Evolutionary conservation across 2,329 filamentous ascomycete genomes (phyloP).

Genomic region (Talaromyces sp.): DNA sequence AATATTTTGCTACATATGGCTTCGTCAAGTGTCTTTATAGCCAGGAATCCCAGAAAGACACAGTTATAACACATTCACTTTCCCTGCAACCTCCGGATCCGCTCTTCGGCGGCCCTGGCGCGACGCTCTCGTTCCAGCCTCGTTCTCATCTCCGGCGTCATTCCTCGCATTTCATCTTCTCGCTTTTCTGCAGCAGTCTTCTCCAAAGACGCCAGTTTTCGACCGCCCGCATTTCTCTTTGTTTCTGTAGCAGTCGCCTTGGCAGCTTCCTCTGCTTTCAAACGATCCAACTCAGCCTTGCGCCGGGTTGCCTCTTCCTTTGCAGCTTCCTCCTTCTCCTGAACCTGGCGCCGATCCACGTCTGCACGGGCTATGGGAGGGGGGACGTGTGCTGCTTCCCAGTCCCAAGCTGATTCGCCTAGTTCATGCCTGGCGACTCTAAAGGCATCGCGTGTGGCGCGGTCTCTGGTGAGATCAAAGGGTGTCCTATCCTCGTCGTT

Average conservation of each 20-base stretch:
- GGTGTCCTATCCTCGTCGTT: slow-evolving; percentile 77
- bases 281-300: slow-evolving; percentile 67
- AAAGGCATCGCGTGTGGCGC: slow-evolving; percentile 83
- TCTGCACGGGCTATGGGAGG: slow-evolving; percentile 65
- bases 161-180: slow-evolving; percentile 76
- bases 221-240: slow-evolving; percentile 50
- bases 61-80: slow-evolving; percentile 13
- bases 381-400: slow-evolving; percentile 72
- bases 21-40: neutral
- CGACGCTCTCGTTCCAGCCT: slow-evolving; percentile 81
- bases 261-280: slow-evolving; percentile 59
- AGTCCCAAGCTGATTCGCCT: slow-evolving; percentile 72
- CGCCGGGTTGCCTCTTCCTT: slow-evolving; percentile 67
- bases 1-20: neutral
- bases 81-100: slow-evolving; percentile 64
- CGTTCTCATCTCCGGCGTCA: slow-evolving; percentile 83
- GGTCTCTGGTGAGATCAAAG: slow-evolving; percentile 83
- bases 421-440: slow-evolving; percentile 79
- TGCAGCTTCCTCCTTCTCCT: slow-evolving; percentile 66
- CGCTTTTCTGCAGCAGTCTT: slow-evolving; percentile 77
- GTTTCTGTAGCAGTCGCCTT: slow-evolving; percentile 36
- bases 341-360: slow-evolving; percentile 62
- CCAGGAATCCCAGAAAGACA: neutral
- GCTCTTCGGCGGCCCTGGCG: slow-evolving; percentile 86
- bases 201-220: slow-evolving; percentile 54